These are phyloP conservation scores for Daldinia bambusicola DNA, from an alignment of 495 filamentous ascomycete genomes.

Conservation along the genomic window DNA sequence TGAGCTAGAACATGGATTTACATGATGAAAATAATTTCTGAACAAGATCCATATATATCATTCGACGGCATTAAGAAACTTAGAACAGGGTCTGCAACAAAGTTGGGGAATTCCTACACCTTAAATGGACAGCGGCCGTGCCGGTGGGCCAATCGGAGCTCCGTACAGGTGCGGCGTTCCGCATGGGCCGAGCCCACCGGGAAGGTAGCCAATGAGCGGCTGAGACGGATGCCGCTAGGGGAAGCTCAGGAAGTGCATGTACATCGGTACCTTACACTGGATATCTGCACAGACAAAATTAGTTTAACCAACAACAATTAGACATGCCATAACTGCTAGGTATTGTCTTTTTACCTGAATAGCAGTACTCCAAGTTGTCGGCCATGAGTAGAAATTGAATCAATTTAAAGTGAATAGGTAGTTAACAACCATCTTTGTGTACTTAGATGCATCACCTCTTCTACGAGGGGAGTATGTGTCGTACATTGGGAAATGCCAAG, in stretches of 20 bases:
- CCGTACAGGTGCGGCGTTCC: slow-evolving; percentile 1
- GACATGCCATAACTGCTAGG: too few relatives aligned
- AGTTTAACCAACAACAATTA: too few relatives aligned
- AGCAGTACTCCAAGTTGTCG: not conserved
- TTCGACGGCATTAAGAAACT: not conserved
- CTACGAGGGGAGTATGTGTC: not conserved
- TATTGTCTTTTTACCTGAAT: too few relatives aligned
- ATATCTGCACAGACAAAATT: not conserved
- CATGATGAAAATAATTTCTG: too few relatives aligned
- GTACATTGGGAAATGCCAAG: too few relatives aligned
- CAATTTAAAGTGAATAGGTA: too few relatives aligned
- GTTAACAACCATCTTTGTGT: not conserved
- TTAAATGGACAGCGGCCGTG: slow-evolving; percentile 22
- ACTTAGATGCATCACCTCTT: not conserved
- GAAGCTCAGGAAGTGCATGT: not conserved
- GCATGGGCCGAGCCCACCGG: slow-evolving; percentile 13
- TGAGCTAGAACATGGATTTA: too few relatives aligned
- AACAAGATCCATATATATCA: not conserved
- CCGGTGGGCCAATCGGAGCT: slow-evolving; percentile 25
- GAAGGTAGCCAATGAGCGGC: slow-evolving; percentile 26
- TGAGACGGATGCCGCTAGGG: not conserved
- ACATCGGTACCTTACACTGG: not conserved
- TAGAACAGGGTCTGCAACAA: not conserved
- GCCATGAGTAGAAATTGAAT: not conserved
- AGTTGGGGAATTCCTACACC: slow-evolving; percentile 29